Conservation (phyloP, 768 basidiomycete species). For the Podaxis mareebaensis region DNA sequence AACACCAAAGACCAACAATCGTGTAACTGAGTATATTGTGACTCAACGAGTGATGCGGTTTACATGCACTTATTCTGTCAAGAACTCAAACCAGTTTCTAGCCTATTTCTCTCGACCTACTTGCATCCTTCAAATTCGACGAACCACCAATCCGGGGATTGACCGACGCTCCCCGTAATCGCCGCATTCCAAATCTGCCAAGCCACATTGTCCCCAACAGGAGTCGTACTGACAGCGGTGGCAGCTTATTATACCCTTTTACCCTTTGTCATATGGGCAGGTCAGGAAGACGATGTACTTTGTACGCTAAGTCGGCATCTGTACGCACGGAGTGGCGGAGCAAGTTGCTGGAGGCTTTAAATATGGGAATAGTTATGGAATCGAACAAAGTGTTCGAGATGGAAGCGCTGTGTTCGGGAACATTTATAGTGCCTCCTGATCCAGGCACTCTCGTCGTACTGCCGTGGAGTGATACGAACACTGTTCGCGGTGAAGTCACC, state of each 20-base stretch:
- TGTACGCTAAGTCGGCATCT: constrained; percentile 83
- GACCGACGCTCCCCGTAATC: constrained; percentile 68
- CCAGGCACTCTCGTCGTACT: constrained; percentile 46
- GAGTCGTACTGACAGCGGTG: constrained; percentile 40
- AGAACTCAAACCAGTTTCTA: constrained; percentile 28
- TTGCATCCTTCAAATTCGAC: constrained; percentile 81
- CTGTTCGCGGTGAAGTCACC: constrained; percentile 83
- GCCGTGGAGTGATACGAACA: constrained; percentile 73
- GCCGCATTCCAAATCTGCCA: constrained; percentile 39
- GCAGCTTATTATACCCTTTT: constrained; percentile 83
- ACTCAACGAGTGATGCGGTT: constrained; percentile 60
- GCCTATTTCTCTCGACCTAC: constrained; percentile 92
- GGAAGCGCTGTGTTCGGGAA: constrained; percentile 85
- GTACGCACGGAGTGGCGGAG: constrained; percentile 85
- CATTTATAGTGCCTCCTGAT: constrained; percentile 77
- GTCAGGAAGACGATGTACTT: constrained; percentile 79
- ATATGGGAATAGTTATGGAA: constrained; percentile 85
- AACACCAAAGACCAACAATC: constrained; percentile 79
- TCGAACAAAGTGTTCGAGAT: constrained; percentile 95
- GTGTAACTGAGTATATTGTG: constrained; percentile 73
- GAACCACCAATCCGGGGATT: constrained; percentile 78
- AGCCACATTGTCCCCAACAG: constrained; percentile 22
- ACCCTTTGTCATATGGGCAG: constrained; percentile 89
- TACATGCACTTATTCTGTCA: too few species aligned
- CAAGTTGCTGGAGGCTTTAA: constrained; percentile 87